Base-by-base conservation (phyloP, 1,284 basidiomycete genomes). In the Schizopora paradoxa region DNA sequence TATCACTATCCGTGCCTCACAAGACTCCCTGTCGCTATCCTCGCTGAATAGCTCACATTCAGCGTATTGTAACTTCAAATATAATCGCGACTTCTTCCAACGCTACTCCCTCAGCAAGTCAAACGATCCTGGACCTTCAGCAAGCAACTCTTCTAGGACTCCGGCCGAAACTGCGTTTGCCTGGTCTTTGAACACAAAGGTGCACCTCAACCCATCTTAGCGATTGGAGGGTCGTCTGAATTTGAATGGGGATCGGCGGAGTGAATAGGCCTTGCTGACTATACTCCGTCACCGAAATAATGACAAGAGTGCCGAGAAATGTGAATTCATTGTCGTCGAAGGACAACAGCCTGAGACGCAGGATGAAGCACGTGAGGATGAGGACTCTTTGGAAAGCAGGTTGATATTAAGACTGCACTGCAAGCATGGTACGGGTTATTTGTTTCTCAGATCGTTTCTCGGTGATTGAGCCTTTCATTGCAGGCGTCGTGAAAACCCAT, bases 401-500 rank as follows among this genome's bases (percentile, higher is more conserved):
- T 64, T 88, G 43, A 72, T 84, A 29, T 66, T 90, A 35, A 77
- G 80, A 50, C 61, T 90, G 42, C 73, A 86, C 56, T 90, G 87
- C 64, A 88, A 89, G 67, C 82, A 88, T 54, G 87, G 87, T 83
- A 59, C 54, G 65, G 56, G 25, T 45, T 21, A n/a, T 21, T 2
- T 28, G 26, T 29, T 22, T 11, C 45, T 28, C 13, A 11, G n/a
- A 25, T n/a, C 21, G 10, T 8, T n/a, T 7, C 14, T 33, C 10
- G 32, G 25, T 21, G 41, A 13, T 33, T 31, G 11, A 33, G 5
- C 6, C 8, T 28, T 8, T 19, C n/a, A 4, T 6, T n/a, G 6
- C 19, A 89, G 86, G 85, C 41, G 78, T 90, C 45, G 64, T 86
- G 18, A 90, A 89, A 64, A 90, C 87, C 0, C 87, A 90, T 61